Evolutionary conservation across 768 basidiomycete genomes (phyloP).

Genomic region (Imleria badia): DNA sequence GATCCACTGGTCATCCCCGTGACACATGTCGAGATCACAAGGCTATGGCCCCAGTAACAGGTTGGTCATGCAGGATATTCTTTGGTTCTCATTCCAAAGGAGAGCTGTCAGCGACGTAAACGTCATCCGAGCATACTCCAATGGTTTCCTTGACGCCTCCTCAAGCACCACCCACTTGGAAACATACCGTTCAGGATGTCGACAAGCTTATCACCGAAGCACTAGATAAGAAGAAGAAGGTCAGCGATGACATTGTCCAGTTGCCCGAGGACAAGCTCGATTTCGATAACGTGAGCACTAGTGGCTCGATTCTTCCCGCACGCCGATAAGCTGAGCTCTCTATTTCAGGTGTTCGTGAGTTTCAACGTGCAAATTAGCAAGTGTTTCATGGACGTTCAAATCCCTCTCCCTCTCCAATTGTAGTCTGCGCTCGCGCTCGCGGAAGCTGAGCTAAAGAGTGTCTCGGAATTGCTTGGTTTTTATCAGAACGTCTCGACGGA

Average conservation of each 20-base stretch:
- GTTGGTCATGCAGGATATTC: background rate
- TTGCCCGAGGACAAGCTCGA: slow-evolving; percentile 56
- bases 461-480: slow-evolving; percentile 63
- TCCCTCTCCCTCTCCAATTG: background rate
- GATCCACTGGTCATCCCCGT: background rate
- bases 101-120: background rate
- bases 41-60: too few species aligned
- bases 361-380: background rate
- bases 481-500: slow-evolving; percentile 77
- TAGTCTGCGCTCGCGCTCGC: slow-evolving; percentile 61
- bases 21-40: background rate
- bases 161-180: slow-evolving; percentile 65
- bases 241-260: slow-evolving; percentile 59
- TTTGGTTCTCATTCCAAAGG: background rate
- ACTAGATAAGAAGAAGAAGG: slow-evolving; percentile 53
- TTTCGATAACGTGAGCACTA: slow-evolving; percentile 60
- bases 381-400: slow-evolving; percentile 17
- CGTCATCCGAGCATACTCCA: background rate
- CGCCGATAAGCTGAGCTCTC: background rate
- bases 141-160: slow-evolving; percentile 60
- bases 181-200: slow-evolving; percentile 63
- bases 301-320: background rate
- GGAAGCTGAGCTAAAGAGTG: slow-evolving; percentile 52
- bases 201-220: slow-evolving; percentile 52
- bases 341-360: slow-evolving; percentile 70